phyloP scores from a whole-genome alignment of 108 stramenopile species.

The Seminavis robusta region DNA sequence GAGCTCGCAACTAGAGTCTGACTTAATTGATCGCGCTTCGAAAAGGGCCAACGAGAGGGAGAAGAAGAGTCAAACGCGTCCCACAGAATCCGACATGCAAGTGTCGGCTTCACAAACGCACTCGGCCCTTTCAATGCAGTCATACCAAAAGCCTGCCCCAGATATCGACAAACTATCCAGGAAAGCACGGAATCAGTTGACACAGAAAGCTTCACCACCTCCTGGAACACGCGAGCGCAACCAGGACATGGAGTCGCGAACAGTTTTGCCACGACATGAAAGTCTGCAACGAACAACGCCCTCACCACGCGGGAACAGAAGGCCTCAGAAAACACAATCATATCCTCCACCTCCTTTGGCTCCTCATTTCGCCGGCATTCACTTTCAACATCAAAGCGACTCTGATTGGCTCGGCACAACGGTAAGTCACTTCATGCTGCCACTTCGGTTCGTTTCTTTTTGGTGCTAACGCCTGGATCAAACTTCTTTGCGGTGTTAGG shows the following conservation, averaged over 20 bases:
- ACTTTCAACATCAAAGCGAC: slow-evolving; percentile 42
- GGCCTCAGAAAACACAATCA: not conserved
- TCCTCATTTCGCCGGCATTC: slow-evolving; percentile 53
- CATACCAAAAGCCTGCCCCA: too few species aligned
- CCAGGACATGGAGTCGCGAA: too few species aligned
- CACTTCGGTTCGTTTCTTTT: not conserved
- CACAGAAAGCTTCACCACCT: slow-evolving; percentile 15
- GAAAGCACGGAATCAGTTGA: slow-evolving; percentile 21
- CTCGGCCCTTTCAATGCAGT: slow-evolving; percentile 13
- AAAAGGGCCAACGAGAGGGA: slow-evolving; percentile 45
- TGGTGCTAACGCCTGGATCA: too few species aligned
- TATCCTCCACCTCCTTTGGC: slow-evolving; percentile 14
- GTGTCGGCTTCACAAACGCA: slow-evolving; percentile 5
- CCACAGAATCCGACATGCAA: slow-evolving; percentile 31
- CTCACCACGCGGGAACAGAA: not conserved
- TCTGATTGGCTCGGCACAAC: slow-evolving; percentile 47
- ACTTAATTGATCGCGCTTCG: slow-evolving; percentile 45
- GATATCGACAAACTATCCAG: slow-evolving; percentile 1
- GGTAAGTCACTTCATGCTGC: slow-evolving; percentile 21
- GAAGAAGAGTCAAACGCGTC: slow-evolving; percentile 25
- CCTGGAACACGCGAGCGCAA: too few species aligned
- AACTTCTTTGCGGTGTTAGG: too few species aligned
- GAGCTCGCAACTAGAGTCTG: slow-evolving; percentile 53
- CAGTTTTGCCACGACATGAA: too few species aligned
- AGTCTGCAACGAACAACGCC: slow-evolving; percentile 1